These are phyloP conservation scores for Russula dissimulans DNA, from an alignment of 768 basidiomycete genomes.

Conservation along the genomic window DNA sequence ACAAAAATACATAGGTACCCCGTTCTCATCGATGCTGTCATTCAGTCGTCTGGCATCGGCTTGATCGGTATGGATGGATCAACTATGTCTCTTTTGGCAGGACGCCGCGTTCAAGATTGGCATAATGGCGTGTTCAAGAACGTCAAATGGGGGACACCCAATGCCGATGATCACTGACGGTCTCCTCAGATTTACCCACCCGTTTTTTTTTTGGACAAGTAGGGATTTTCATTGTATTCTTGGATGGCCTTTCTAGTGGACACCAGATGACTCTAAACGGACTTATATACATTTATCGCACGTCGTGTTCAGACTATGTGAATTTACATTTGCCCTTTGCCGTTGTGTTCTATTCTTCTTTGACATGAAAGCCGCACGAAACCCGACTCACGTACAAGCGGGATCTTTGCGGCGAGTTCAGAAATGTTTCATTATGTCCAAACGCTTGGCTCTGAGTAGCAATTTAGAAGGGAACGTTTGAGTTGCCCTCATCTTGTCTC, in stretches of 20 bases:
- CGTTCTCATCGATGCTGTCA: conserved; percentile 60
- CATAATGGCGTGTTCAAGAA: conserved; percentile 41
- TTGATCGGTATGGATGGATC: conserved; percentile 66
- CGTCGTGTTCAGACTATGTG: no score
- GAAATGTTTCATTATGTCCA: not conserved
- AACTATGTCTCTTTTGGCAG: conserved; percentile 61
- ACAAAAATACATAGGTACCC: conserved; percentile 46
- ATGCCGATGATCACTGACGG: conserved; percentile 45
- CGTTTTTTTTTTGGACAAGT: not conserved
- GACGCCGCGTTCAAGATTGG: conserved; percentile 63
- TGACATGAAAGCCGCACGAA: not conserved
- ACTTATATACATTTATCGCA: not conserved
- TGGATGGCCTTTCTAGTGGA: not conserved
- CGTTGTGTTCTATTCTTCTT: not conserved
- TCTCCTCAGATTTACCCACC: not conserved
- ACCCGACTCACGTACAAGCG: not conserved
- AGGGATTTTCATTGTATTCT: not conserved
- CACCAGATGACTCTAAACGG: not conserved
- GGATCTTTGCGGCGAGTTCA: not conserved
- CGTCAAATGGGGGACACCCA: conserved; percentile 50
- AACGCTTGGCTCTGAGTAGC: not conserved
- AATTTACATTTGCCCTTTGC: no score
- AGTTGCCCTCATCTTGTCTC: no score
- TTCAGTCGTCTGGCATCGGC: conserved; percentile 57
- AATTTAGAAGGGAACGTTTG: not conserved